These are phyloP conservation scores for Candida odintsovae DNA, from an alignment of 805 yeast species.

Conservation along the genomic window DNA sequence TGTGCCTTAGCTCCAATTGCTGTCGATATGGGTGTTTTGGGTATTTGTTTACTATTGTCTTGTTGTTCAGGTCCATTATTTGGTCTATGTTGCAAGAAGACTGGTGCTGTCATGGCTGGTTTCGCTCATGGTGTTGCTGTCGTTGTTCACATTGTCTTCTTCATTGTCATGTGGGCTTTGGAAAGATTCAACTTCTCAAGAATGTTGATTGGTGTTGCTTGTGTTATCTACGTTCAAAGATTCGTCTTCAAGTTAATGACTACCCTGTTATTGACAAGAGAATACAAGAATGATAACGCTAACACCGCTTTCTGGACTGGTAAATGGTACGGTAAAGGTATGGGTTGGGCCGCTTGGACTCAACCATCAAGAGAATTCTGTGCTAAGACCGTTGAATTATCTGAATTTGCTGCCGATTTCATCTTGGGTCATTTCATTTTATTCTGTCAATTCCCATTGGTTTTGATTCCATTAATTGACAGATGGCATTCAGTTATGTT, in stretches of 20 bases:
- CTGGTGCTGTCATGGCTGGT: conserved; percentile 93
- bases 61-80: conserved; percentile 98
- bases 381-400: conserved; percentile 90
- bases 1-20: conserved; percentile 90
- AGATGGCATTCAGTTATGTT: conserved; percentile 97
- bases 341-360: conserved; percentile 91
- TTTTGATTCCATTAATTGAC: conserved; percentile 82
- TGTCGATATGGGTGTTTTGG: conserved; percentile 80
- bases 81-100: conserved; percentile 92
- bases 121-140: conserved; percentile 95
- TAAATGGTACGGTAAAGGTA: conserved; percentile 94
- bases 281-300: conserved; percentile 90
- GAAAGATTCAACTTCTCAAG: conserved; percentile 88
- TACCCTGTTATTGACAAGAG: conserved; percentile 77
- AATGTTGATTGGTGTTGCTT: conserved; percentile 79
- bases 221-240: conserved; percentile 85
- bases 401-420: conserved; percentile 96
- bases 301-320: conserved; percentile 99
- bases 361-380: conserved; percentile 94
- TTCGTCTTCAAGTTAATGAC: conserved; percentile 81
- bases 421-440: conserved; percentile 84
- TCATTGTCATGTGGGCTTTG: conserved; percentile 94
- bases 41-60: conserved; percentile 71
- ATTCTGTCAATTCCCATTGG: conserved; percentile 83
- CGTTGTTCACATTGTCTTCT: conserved; percentile 77